These are phyloP conservation scores for grape (Vitis vinifera) DNA, from an alignment of 164 flowering plant species.

Conservation along the genomic window DNA sequence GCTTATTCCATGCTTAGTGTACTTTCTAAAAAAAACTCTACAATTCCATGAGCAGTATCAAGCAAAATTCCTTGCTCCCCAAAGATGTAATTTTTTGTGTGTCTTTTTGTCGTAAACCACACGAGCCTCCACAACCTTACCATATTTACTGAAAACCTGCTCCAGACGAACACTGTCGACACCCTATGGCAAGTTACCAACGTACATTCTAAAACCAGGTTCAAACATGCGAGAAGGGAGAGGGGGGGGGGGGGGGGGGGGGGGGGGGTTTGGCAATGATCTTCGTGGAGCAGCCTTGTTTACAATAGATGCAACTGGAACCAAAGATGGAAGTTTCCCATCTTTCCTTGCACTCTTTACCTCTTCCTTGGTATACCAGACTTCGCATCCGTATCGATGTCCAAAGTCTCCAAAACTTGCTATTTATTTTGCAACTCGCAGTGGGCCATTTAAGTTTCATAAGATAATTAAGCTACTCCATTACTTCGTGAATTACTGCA, in stretches of 20 bases:
- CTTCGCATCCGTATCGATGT: slow-evolving; percentile 37
- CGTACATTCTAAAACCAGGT: too few relatives aligned
- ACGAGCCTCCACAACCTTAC: too few relatives aligned
- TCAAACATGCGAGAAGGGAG: too few relatives aligned
- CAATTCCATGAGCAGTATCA: slow-evolving; percentile 95
- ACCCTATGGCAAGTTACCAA: too few relatives aligned
- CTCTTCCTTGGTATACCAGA: slow-evolving; percentile 55
- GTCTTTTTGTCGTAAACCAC: too few relatives aligned
- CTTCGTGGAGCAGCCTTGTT: slow-evolving; percentile 13
- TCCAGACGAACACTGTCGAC: too few relatives aligned
- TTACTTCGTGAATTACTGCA: too few relatives aligned
- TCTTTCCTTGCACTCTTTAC: slow-evolving; percentile 69
- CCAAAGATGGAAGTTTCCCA: slow-evolving; percentile 85
- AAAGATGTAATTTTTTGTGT: slow-evolving; percentile 46
- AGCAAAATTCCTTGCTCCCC: slow-evolving; percentile 95
- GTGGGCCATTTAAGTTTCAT: too few relatives aligned
- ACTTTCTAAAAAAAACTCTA: slow-evolving; percentile 86
- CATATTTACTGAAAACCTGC: too few relatives aligned
- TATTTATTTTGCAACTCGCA: slow-evolving; percentile 9
- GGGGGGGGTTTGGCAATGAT: too few relatives aligned
- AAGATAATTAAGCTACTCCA: too few relatives aligned
- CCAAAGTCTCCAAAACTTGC: slow-evolving; percentile 40
- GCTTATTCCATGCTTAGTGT: slow-evolving; percentile 84
- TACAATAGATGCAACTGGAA: slow-evolving; percentile 23
- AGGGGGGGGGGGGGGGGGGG: too few relatives aligned